Evolutionary conservation across 352 stramenopile species (phyloP).

Genomic region (Phytophthora sp.): DNA sequence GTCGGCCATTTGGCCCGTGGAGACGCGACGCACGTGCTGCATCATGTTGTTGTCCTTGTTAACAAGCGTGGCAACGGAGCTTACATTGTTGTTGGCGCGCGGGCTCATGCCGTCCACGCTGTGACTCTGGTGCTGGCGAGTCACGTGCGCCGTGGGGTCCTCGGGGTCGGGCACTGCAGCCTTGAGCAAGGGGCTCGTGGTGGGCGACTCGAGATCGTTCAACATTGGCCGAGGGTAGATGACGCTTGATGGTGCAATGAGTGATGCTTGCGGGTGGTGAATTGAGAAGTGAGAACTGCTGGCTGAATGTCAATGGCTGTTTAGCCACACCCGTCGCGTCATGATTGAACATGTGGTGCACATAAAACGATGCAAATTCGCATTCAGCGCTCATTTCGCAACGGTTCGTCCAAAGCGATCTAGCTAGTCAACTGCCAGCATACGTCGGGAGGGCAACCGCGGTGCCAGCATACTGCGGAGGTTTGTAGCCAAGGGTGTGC

Average conservation of each 20-base stretch:
- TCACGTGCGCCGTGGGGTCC: not conserved
- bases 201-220: constrained; percentile 3
- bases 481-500: not conserved
- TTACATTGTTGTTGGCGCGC: not conserved
- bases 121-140: constrained; percentile 37
- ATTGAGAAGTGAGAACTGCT: constrained; percentile 14
- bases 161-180: not conserved
- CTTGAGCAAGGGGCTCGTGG: constrained; percentile 6
- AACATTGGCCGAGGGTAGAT: not conserved
- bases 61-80: constrained; percentile 1
- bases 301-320: not conserved
- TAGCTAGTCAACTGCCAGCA: not conserved
- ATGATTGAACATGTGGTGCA: constrained; percentile 7
- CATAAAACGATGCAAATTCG: constrained; percentile 14
- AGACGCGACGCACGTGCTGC: constrained; percentile 36
- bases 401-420: not conserved
- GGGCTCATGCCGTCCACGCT: constrained; percentile 36
- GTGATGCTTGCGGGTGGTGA: not conserved
- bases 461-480: too few species aligned
- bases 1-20: constrained; percentile 65
- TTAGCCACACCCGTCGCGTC: not conserved
- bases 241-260: too few species aligned
- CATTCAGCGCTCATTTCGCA: constrained; percentile 17
- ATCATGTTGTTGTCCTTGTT: constrained; percentile 4
- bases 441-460: too few species aligned